Conservation (phyloP, 352 stramenopile species). For the Pythium sp. region DNA sequence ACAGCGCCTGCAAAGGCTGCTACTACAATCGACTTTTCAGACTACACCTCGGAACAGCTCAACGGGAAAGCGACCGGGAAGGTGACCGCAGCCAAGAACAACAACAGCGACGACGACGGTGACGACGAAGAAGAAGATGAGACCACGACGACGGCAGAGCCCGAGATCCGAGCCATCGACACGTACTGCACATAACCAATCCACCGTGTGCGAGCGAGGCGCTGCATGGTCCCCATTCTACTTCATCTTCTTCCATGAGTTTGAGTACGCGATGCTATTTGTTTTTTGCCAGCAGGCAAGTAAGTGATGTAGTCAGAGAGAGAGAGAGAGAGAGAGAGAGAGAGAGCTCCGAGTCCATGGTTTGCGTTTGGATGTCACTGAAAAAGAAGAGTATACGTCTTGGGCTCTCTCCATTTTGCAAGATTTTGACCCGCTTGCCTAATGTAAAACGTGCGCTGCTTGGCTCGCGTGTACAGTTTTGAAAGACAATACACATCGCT, state of each 20-base stretch:
- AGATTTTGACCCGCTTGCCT: not conserved
- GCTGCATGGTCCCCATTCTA: not conserved
- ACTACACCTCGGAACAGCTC: slow-evolving; percentile 14
- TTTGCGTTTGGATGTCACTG: slow-evolving; percentile 3
- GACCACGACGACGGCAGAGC: not conserved
- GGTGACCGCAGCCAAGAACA: not conserved
- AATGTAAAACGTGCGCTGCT: not conserved
- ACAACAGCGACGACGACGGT: not conserved
- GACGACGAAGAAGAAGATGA: slow-evolving; percentile 2
- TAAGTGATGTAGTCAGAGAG: not conserved
- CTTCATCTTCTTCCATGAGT: not conserved
- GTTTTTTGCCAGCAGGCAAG: not conserved
- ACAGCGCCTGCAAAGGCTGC: slow-evolving; percentile 8
- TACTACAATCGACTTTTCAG: slow-evolving; percentile 13
- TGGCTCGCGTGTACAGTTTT: not conserved
- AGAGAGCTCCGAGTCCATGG: not conserved
- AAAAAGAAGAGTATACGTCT: slow-evolving; percentile 7
- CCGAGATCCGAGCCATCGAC: not conserved
- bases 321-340: not conserved
- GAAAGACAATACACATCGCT: not conserved
- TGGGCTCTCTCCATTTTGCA: slow-evolving; percentile 1
- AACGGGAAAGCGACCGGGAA: slow-evolving; percentile 1
- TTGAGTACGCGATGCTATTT: slow-evolving; percentile 4
- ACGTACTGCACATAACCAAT: slow-evolving; percentile 5
- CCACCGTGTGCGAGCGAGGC: not conserved